Conservation (phyloP, 441 rosid species). For the Isatis lusitanica region DNA sequence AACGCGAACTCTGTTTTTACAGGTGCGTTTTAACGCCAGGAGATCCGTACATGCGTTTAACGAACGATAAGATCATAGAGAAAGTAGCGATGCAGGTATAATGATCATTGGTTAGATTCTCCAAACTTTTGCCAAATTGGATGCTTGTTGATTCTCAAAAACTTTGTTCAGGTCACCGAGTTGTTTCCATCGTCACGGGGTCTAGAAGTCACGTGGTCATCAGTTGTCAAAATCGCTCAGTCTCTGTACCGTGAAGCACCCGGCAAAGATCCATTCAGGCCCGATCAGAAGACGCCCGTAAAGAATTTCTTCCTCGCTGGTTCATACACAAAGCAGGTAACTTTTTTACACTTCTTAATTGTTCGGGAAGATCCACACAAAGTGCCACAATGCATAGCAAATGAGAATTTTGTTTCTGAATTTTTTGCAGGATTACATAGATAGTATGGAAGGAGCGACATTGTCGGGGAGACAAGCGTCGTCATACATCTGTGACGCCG, state of each 20-base stretch:
- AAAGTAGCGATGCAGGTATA: slow-evolving; percentile 85
- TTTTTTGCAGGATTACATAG: slow-evolving; percentile 81
- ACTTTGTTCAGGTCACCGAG: slow-evolving; percentile 56
- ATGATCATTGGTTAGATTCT: not conserved
- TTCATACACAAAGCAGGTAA: slow-evolving; percentile 93
- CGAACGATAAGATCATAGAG: slow-evolving; percentile 78
- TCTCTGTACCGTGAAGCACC: slow-evolving; percentile 93
- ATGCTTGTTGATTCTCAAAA: slow-evolving; percentile 5
- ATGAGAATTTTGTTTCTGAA: not conserved
- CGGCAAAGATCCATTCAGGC: slow-evolving; percentile 93
- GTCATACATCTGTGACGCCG: slow-evolving; percentile 75
- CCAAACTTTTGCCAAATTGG: slow-evolving; percentile 1
- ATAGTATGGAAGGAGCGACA: slow-evolving; percentile 98
- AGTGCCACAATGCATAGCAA: not conserved
- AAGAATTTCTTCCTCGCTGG: slow-evolving; percentile 94
- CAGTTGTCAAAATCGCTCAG: slow-evolving; percentile 90
- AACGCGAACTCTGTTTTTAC: slow-evolving; percentile 27
- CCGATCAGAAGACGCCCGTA: slow-evolving; percentile 92
- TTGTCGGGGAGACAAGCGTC: slow-evolving; percentile 91
- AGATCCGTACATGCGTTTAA: slow-evolving; percentile 91
- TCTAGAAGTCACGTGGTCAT: slow-evolving; percentile 84
- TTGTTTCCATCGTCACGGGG: slow-evolving; percentile 91
- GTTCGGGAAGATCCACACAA: not conserved
- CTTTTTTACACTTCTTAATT: not conserved
- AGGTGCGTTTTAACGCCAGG: slow-evolving; percentile 97